These are phyloP conservation scores for Fusarium euwallaceae DNA, from an alignment of 2,329 filamentous ascomycete species.

Conservation along the genomic window DNA sequence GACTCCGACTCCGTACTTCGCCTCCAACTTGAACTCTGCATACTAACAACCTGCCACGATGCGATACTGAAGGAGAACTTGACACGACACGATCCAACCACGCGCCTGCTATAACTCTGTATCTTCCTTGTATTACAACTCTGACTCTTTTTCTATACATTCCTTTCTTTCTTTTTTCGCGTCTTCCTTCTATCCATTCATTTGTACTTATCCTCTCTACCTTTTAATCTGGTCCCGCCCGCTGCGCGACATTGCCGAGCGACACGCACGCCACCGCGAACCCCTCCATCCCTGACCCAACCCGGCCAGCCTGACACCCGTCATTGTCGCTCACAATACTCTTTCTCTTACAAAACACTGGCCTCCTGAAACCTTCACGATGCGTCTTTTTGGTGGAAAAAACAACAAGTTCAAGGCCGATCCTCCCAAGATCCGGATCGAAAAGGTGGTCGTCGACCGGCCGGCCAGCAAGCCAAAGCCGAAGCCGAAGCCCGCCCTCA, in stretches of 20 bases:
- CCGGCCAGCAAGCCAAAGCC: constrained; percentile 54
- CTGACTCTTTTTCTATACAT: constrained; percentile 13
- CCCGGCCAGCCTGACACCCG: constrained; percentile 20
- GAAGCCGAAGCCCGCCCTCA: constrained; percentile 51
- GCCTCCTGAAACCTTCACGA: constrained; percentile 38
- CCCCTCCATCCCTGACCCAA: constrained; percentile 47
- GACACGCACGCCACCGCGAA: constrained; percentile 49
- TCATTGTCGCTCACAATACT: constrained; percentile 14
- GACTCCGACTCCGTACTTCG: constrained; percentile 12
- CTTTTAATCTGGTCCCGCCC: constrained; percentile 37
- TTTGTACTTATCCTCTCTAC: constrained; percentile 25
- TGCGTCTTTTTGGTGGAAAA: constrained; percentile 59
- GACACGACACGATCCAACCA: constrained; percentile 21
- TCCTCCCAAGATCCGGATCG: constrained; percentile 64
- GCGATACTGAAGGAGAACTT: constrained; percentile 34
- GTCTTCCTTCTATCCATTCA: constrained; percentile 29
- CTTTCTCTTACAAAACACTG: constrained; percentile 17
- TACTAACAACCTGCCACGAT: constrained; percentile 39
- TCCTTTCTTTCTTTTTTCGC: constrained; percentile 8
- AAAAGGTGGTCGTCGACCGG: constrained; percentile 63
- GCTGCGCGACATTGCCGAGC: constrained; percentile 47
- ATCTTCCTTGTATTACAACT: constrained; percentile 17
- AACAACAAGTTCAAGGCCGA: constrained; percentile 65
- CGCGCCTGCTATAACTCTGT: constrained; percentile 10
- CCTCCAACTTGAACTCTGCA: constrained; percentile 43